Conservation (phyloP, 78 protist genomes). For the Chrysochromulina parva region DNA sequence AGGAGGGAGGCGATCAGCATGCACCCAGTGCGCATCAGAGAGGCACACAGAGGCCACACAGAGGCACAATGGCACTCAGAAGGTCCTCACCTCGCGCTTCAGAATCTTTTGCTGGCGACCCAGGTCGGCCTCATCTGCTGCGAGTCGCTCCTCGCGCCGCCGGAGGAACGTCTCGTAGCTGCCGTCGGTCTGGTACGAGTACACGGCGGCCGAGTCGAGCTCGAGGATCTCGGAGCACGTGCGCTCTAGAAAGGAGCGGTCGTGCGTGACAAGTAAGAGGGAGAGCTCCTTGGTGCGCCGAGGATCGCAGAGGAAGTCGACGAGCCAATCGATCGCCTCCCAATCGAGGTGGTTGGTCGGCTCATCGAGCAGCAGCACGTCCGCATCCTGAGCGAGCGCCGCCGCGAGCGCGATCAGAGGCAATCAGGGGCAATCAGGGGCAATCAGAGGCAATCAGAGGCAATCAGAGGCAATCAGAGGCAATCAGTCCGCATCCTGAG, state of each 20-base stretch:
- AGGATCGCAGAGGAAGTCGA: background rate
- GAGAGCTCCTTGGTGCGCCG: background rate
- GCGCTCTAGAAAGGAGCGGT: constrained; percentile 25
- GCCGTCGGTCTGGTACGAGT: too few relatives aligned
- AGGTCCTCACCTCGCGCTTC: too few relatives aligned
- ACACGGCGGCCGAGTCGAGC: background rate
- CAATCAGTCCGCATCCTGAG: too few relatives aligned
- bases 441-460: too few relatives aligned
- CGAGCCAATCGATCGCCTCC: constrained; percentile 15
- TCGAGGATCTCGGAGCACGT: background rate
- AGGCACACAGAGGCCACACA: too few relatives aligned
- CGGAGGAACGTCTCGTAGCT: background rate
- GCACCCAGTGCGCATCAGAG: too few relatives aligned
- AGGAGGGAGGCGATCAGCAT: too few relatives aligned
- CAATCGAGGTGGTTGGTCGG: constrained; percentile 57
- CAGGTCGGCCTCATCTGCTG: background rate
- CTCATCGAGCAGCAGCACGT: constrained; percentile 66
- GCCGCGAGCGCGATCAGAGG: background rate
- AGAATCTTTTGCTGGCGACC: background rate
- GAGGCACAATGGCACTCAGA: too few relatives aligned
- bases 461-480: too few relatives aligned
- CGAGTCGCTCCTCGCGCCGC: background rate
- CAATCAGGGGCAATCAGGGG: too few relatives aligned
- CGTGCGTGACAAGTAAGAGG: constrained; percentile 25
- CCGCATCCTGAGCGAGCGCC: constrained; percentile 18